Base-by-base conservation (phyloP, 441 rosid species). In the Erodium texanum region DNA sequence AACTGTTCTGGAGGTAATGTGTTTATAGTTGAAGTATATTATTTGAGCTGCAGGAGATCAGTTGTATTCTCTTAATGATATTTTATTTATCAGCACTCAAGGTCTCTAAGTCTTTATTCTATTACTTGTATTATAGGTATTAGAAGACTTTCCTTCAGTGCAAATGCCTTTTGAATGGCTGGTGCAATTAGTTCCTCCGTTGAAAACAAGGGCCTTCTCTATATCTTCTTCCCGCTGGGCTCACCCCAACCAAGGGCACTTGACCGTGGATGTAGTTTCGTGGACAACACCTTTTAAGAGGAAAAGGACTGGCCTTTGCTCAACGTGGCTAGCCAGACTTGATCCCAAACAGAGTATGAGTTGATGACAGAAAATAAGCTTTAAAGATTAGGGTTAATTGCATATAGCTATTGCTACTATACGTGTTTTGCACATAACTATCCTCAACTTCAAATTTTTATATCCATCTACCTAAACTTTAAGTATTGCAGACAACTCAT, bases 141-240 rank as follows among this genome's bases (percentile, higher is more conserved):
- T 92, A 59, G 90, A 88, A 82, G 99, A 94, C 83, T 94, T 94
- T 71, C 92, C 96, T 64, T 94, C 97, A 10, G 99, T 88, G 66
- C 86, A 86, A 78, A 77, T 94, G 85, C 96, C 99, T 65, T 86
- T 94, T 61, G 94, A 94, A 71, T 92, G 98, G 99, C 74, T 94
- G 74, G 97, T 94, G 74, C 96, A 89, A 74, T 80, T 94, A 83
- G 93, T 86, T 69, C 98, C 99, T 71, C 86, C 88, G 1, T 75
- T 92, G 70, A 92, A 87, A 79, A 82, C 86, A 67, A 85, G 97
- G 82, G 90, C 90, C 18, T 92, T 92, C 82, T 94, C 99, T 50
- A 88, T 92, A 75, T 84, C 97, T 76, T 92, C 98, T 66, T 94
- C 98, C 63, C 88, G 79, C 75, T 82, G 77, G 52, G 96, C 88